phyloP scores from a whole-genome alignment of 768 basidiomycete genomes.

The Hydnomerulius pinastri region DNA sequence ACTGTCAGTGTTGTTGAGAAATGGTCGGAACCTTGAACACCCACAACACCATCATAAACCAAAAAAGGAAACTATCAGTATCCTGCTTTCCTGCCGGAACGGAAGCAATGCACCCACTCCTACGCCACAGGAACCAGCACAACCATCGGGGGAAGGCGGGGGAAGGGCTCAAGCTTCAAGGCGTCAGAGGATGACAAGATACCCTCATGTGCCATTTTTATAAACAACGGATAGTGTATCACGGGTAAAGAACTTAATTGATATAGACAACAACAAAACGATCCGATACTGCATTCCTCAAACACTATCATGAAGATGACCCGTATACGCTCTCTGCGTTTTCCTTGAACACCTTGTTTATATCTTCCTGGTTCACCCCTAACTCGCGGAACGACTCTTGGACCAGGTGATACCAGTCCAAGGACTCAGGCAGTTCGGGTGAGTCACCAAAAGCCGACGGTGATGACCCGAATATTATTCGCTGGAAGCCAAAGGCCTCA shows the following conservation, averaged over 20 bases:
- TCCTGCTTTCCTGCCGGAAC: too few relatives aligned
- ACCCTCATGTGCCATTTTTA: too few relatives aligned
- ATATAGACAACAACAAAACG: neutral
- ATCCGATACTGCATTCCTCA: neutral
- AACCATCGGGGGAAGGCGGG: too few relatives aligned
- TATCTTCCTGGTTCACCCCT: conserved; percentile 72
- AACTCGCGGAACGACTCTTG: conserved; percentile 79
- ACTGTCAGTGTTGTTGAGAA: neutral
- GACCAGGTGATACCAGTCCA: conserved; percentile 81
- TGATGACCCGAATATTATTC: conserved; percentile 83
- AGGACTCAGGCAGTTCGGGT: conserved; percentile 50
- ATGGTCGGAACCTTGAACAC: neutral
- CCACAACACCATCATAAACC: neutral
- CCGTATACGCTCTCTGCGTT: conserved; percentile 49
- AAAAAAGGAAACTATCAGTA: neutral
- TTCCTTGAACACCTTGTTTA: conserved; percentile 72
- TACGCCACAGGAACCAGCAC: too few relatives aligned
- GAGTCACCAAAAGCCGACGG: conserved; percentile 54
- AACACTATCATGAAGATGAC: conserved; percentile 12
- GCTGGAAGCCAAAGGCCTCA: conserved; percentile 83
- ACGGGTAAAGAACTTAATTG: neutral
- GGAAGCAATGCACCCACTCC: too few relatives aligned
- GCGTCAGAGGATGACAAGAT: too few relatives aligned
- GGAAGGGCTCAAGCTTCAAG: too few relatives aligned
- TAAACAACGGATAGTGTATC: neutral